Evolutionary conservation across 345 rosid species (phyloP), one percentile per base, ranked within the genome.

Genomic region (Eucalyptus pauciflora): DNA sequence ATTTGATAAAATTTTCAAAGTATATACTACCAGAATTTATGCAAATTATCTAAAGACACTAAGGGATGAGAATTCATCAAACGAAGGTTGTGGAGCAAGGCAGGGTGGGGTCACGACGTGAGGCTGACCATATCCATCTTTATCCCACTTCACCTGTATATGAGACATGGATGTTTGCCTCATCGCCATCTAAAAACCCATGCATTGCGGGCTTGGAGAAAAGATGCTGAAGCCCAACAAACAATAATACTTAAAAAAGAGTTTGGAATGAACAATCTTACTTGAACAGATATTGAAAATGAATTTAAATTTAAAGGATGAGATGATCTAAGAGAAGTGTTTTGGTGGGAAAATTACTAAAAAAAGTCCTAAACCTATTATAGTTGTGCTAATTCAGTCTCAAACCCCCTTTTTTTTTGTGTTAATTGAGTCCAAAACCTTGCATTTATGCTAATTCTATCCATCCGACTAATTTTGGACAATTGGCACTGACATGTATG

Each of bases 341-440:
- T 52, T 52, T 52, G 10, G 56, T 52, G 10, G 24, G 56, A 52
- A 52, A 52, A 52, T 52, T 52, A 18, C 4, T 52, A 52, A 52
- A 18, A 18, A 4, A 52, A 52, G 4, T 52, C 22, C 0, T 18
- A 52, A 52, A 52, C 4, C 0, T 52, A 52, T 52, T 52, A 0
- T 52, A 52, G 1, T 52, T 52, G 4, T 52, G 4, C 1, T 0
- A 52, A 52, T 18, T 52, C 4, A 52, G 4, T 52, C 24, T 52
- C 7, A 52, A 52, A 52, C 4, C 4, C 2, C 0, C n/a, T n/a
- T n/a, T 0, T 52, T 52, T 52, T 18, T 18, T 52, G 24, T 52
- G 56, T 52, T 52, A 18, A 52, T 52, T 52, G 24, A 52, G 56
- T 52, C 56, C 56, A 52, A 52, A 52, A 52, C 24, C 56, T 52